Evolutionary conservation across 148 eudicot species (phyloP), one percentile per base, ranked within the genome.

Genomic region (Arbutus unedo): DNA sequence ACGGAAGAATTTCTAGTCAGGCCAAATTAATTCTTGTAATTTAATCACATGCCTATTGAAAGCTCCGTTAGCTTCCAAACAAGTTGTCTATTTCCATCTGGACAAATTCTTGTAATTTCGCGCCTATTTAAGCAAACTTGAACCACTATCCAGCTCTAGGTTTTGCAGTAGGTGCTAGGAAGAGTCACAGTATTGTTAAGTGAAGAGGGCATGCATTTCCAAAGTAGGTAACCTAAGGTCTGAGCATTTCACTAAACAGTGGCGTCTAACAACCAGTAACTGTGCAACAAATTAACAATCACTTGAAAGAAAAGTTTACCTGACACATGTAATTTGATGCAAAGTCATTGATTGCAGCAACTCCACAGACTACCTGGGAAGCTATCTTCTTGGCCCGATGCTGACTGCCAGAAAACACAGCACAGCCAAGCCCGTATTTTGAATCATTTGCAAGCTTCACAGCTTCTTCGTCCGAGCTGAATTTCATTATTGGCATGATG

Each of bases 321-420:
- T 96, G 99, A 74, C 99, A 96, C 99, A 96, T 96, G 79, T 96
- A 96, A 77, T 75, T 85, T 68, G 99, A 92, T 76, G 99, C 99
- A 77, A 96, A 96, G 87, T 96, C 99, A 88, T 96, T 96, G 21
- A 96, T 77, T 44, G 99, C 99, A 83, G 92, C 97, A 85, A 92
- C 88, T 85, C 99, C 99, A 89, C 98, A 96, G 31, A 88, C 90
- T 84, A 96, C 81, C 85, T 94, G 96, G 6, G 95, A 91, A 81
- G 93, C 96, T 85, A 96, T 94, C 53, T 68, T 84, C 83, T 25
- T 96, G 81, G 99, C 98, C 83, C 97, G 91, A 47, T 85, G 85
- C 87, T 96, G 95, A 82, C 89, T 94, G 59, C 98, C 97, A 83
- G 98, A 96, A 80, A 96, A 96, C 23, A 96, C 99, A 74, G 99